phyloP scores from a whole-genome alignment of 352 stramenopile species.

The Achlya hypogyna region DNA sequence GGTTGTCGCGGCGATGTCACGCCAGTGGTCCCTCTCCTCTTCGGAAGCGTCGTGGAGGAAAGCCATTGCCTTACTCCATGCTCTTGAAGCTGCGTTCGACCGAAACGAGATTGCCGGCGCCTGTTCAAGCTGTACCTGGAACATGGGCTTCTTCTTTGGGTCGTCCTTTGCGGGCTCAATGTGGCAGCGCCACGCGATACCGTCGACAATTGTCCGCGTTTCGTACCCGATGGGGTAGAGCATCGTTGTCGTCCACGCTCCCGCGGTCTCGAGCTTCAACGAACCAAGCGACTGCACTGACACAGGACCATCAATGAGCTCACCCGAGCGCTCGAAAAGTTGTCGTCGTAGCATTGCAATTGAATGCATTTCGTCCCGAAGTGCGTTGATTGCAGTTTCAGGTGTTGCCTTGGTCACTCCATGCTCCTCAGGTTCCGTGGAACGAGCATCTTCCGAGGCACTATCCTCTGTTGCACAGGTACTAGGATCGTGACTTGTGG shows the following conservation, averaged over 20 bases:
- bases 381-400: not conserved
- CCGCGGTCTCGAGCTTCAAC: conserved; percentile 38
- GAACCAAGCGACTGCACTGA: conserved; percentile 36
- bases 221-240: conserved; percentile 69
- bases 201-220: conserved; percentile 44
- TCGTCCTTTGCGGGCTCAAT: conserved; percentile 45
- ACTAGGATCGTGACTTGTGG: no score
- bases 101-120: conserved; percentile 62
- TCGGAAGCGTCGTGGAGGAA: conserved; percentile 10
- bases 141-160: conserved; percentile 72
- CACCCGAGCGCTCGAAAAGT: conserved; percentile 41
- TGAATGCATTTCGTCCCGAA: conserved; percentile 62
- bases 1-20: not conserved
- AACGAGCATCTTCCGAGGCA: not conserved
- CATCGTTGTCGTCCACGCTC: conserved; percentile 69
- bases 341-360: conserved; percentile 49
- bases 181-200: conserved; percentile 18
- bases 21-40: conserved; percentile 3
- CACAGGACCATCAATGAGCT: conserved; percentile 65
- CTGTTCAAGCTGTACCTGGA: conserved; percentile 53
- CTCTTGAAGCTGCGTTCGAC: conserved; percentile 66
- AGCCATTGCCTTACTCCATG: conserved; percentile 69
- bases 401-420: not conserved
- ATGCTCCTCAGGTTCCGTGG: not conserved
- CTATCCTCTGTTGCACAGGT: not conserved